A percentile compares a stretch with the other conserved stretches of the same genome.
phyloP scores from a whole-genome alignment of 176 grass and related monocot species.

The Aegilops tauschii region DNA sequence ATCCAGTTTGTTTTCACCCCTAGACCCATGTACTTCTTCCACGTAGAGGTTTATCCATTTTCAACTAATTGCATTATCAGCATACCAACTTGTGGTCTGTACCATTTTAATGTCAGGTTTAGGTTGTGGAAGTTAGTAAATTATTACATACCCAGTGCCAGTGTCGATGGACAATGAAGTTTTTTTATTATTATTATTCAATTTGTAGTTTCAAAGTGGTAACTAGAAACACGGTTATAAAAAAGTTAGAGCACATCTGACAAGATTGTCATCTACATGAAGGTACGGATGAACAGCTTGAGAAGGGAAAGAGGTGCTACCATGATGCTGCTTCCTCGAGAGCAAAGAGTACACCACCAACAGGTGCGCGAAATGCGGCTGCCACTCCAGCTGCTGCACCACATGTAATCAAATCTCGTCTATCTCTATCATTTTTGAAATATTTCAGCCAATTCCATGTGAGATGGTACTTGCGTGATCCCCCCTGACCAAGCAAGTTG shows the following conservation, averaged over 20 bases:
- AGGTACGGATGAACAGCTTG: not conserved
- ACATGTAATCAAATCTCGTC: constrained; percentile 94
- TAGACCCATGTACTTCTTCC: not conserved
- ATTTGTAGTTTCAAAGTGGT: not conserved
- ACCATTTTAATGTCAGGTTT: not conserved
- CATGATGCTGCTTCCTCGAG: constrained; percentile 98
- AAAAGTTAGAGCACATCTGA: not conserved
- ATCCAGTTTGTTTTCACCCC: not conserved
- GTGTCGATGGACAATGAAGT: not conserved
- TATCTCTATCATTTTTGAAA: constrained; percentile 89
- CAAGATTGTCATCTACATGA: not conserved
- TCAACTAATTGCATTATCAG: not conserved
- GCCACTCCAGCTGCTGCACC: constrained; percentile 88
- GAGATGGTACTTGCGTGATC: constrained; percentile 89
- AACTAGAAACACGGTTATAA: not conserved
- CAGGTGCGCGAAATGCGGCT: constrained; percentile 87
- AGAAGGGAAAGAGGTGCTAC: constrained; percentile 41
- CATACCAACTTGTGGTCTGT: constrained; percentile 3
- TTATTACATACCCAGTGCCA: not conserved
- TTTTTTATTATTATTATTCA: not conserved
- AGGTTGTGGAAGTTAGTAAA: constrained; percentile 1
- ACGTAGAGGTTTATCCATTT: not conserved
- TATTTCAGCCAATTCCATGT: constrained; percentile 89
- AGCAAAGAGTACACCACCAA: constrained; percentile 96
- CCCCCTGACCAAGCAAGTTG: constrained; percentile 90